Conservation (phyloP, 805 yeast species). For the Dipodascus albidus region DNA sequence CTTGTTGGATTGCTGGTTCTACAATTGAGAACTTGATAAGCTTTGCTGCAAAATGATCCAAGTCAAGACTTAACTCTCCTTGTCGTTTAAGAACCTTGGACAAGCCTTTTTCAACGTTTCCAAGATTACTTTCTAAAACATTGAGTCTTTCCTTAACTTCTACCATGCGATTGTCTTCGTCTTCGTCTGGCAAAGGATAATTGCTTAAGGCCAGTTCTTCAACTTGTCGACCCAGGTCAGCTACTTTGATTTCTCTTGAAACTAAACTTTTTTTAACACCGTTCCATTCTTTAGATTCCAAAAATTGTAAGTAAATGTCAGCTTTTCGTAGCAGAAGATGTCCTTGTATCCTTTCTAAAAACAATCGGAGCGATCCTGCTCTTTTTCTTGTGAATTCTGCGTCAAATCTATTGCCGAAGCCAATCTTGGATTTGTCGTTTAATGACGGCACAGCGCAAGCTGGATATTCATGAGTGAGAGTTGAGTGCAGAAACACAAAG, state of each 20-base stretch:
- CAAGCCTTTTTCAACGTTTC: conserved; percentile 68
- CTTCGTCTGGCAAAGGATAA: conserved; percentile 52
- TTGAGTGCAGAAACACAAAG: conserved; percentile 65
- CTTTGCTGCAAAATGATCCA: conserved; percentile 58
- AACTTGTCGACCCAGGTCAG: background rate
- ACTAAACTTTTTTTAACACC: conserved; percentile 33
- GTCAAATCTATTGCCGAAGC: conserved; percentile 89
- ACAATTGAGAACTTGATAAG: conserved; percentile 53
- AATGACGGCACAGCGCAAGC: conserved; percentile 84
- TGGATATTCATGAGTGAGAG: conserved; percentile 68
- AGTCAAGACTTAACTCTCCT: conserved; percentile 61
- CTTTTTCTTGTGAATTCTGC: conserved; percentile 74
- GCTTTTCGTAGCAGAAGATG: conserved; percentile 67
- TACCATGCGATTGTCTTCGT: conserved; percentile 52
- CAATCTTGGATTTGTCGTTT: conserved; percentile 84
- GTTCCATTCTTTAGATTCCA: conserved; percentile 67
- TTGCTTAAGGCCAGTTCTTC: conserved; percentile 53
- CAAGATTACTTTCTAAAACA: conserved; percentile 72
- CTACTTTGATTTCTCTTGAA: conserved; percentile 1
- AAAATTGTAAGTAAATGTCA: conserved; percentile 55
- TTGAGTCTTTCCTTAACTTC: conserved; percentile 76
- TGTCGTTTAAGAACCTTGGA: conserved; percentile 61
- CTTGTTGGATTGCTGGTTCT: conserved; percentile 32
- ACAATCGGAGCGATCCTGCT: conserved; percentile 67
- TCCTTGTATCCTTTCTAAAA: conserved; percentile 55